These are phyloP conservation scores for Rhodotorula mucilaginosa DNA, from an alignment of 1,284 basidiomycete genomes.

Conservation along the genomic window DNA sequence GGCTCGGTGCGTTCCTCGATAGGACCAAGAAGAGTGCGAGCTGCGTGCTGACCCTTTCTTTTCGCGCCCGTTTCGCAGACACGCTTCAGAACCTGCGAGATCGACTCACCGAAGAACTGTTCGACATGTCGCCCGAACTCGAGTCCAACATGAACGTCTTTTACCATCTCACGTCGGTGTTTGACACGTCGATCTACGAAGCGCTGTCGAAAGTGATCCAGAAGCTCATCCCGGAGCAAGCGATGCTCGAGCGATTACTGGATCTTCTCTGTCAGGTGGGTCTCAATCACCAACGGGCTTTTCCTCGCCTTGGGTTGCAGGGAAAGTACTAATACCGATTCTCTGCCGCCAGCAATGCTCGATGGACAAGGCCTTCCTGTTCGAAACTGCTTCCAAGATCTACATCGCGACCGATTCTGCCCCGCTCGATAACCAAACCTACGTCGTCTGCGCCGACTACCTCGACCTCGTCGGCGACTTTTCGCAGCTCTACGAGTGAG, in stretches of 20 bases:
- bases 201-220: constrained; percentile 72
- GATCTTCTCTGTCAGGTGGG: constrained; percentile 76
- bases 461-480: constrained; percentile 83
- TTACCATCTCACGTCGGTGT: constrained; percentile 84
- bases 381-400: constrained; percentile 79
- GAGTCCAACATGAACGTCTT: constrained; percentile 47
- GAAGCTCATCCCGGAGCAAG: constrained; percentile 65
- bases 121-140: constrained; percentile 59
- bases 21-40: too few species aligned
- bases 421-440: constrained; percentile 82
- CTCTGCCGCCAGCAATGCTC: constrained; percentile 66
- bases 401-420: constrained; percentile 91
- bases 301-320: background rate
- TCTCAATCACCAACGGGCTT: too few species aligned
- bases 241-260: constrained; percentile 71
- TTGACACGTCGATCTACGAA: constrained; percentile 82
- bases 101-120: constrained; percentile 74
- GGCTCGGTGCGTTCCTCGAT: constrained; percentile 62
- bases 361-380: constrained; percentile 87
- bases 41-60: background rate
- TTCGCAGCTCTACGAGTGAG: constrained; percentile 41
- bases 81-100: constrained; percentile 84
- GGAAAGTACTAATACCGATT: background rate
- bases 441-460: constrained; percentile 87
- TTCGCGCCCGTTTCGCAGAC: constrained; percentile 55